Conservation (phyloP, 2,329 filamentous ascomycete species). For the Ilyonectria sp. region DNA sequence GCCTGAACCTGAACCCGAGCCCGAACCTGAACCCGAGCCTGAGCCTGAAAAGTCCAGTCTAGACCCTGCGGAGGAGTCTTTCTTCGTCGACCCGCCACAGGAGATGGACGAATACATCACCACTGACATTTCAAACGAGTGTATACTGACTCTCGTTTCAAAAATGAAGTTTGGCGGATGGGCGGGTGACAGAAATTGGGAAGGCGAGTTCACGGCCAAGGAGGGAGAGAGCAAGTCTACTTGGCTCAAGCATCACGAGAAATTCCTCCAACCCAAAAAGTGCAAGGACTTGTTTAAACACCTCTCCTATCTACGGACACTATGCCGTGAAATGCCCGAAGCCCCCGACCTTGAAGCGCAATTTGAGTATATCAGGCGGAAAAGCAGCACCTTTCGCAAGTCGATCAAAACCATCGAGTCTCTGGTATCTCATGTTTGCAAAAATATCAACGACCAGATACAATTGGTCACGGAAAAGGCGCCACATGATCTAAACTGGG, state of each 20-base stretch:
- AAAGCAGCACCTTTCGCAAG: slow-evolving; percentile 15
- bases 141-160: slow-evolving; percentile 24
- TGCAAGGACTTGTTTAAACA: slow-evolving; percentile 34
- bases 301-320: slow-evolving; percentile 31
- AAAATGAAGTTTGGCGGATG: slow-evolving; percentile 30
- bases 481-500: slow-evolving; percentile 12
- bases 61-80: slow-evolving; percentile 34
- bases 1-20: neutral
- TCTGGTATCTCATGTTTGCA: slow-evolving; percentile 25
- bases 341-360: slow-evolving; percentile 31
- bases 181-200: slow-evolving; percentile 34
- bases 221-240: slow-evolving; percentile 10
- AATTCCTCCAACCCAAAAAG: neutral
- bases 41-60: neutral
- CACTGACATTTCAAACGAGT: slow-evolving; percentile 25
- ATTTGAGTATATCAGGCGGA: slow-evolving; percentile 29
- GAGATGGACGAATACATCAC: slow-evolving; percentile 16
- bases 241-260: slow-evolving; percentile 11
- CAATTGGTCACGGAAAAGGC: neutral
- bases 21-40: neutral
- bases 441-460: slow-evolving; percentile 18
- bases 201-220: slow-evolving; percentile 1
- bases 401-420: slow-evolving; percentile 30
- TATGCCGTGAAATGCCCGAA: slow-evolving; percentile 37
- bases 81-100: slow-evolving; percentile 36